Percentiles rank a stretch among this genome's conserved stretches.
Conservation (phyloP, 2,329 filamentous ascomycete genomes). For the Rutstroemia sp. region DNA sequence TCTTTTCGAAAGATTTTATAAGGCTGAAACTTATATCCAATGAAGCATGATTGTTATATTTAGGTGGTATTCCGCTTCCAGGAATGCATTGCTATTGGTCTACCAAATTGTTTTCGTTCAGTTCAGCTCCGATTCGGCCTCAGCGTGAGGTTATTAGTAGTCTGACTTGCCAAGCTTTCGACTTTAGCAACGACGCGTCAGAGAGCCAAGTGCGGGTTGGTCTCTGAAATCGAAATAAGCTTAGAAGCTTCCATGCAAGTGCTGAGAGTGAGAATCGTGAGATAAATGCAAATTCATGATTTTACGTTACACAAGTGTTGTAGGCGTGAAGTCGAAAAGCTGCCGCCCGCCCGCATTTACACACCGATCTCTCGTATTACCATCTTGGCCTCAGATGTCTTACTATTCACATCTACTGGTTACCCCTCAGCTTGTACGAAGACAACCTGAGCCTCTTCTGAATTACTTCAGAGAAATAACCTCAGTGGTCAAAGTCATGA, state of each 20-base stretch:
- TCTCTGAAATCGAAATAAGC: neutral
- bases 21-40: slow-evolving; percentile 2
- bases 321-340: neutral
- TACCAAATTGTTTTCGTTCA: neutral
- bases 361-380: too few species aligned
- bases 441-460: neutral
- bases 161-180: neutral
- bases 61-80: neutral
- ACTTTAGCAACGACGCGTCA: neutral
- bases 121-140: neutral
- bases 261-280: neutral
- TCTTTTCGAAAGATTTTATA: neutral
- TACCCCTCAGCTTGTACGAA: neutral
- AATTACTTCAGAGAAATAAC: neutral
- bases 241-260: neutral
- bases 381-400: too few species aligned
- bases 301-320: neutral
- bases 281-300: neutral
- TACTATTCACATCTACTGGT: too few species aligned
- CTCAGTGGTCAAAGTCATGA: neutral
- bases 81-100: neutral
- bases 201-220: neutral
- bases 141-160: neutral
- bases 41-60: neutral
- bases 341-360: too few species aligned